A percentile compares a stretch with the other conserved stretches of the same genome.
Evolutionary conservation across 306 rosid genomes (phyloP).

Genomic region (Cicer arietinum): DNA sequence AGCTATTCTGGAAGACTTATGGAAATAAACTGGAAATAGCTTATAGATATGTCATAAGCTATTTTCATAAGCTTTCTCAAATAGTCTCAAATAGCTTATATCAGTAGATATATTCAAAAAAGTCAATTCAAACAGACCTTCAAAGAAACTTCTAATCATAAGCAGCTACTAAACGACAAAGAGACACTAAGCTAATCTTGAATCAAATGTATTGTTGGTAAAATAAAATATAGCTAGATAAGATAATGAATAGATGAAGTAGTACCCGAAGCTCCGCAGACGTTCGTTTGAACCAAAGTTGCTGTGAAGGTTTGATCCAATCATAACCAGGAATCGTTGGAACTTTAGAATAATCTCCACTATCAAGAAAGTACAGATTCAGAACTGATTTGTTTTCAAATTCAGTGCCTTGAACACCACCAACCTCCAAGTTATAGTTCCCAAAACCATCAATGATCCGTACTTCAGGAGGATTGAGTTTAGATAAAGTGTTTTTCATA

Average conservation of each 20-base stretch:
- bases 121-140: background rate
- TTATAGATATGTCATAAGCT: too few species aligned
- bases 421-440: constrained; percentile 82
- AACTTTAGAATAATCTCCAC: constrained; percentile 89
- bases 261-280: constrained; percentile 75
- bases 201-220: background rate
- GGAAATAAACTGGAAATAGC: too few species aligned
- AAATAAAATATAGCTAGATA: background rate
- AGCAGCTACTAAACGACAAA: constrained; percentile 28
- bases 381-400: constrained; percentile 86
- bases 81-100: too few species aligned
- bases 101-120: too few species aligned
- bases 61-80: too few species aligned
- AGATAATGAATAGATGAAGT: constrained; percentile 34
- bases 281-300: constrained; percentile 78
- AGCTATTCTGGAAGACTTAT: too few species aligned
- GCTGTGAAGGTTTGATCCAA: constrained; percentile 96
- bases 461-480: constrained; percentile 64
- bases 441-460: constrained; percentile 84
- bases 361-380: constrained; percentile 89
- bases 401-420: constrained; percentile 69
- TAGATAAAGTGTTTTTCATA: constrained; percentile 73
- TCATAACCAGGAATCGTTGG: constrained; percentile 71
- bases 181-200: constrained; percentile 11
- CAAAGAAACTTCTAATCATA: constrained; percentile 9